Base-by-base conservation (phyloP, 2,329 filamentous ascomycete genomes). In the Talaromyces atroroseus region DNA sequence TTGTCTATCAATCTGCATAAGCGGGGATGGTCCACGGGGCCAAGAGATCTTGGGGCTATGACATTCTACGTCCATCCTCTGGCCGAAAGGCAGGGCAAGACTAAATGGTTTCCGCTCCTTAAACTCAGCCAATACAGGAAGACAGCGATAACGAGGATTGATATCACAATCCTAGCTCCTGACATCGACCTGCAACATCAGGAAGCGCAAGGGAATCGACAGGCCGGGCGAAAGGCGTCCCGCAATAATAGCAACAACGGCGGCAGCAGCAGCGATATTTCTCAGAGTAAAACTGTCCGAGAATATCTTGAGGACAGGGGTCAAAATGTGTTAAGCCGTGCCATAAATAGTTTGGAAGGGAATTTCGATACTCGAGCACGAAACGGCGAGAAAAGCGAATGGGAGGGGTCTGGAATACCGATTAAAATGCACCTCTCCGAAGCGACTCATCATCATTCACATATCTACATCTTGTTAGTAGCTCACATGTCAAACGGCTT, bases 381-480 rank as follows among this genome's bases (percentile, higher is more conserved):
- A 36, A 34, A 49, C 44, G 44, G 48, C n/a, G 52, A 58, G 4
- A 50, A 36, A 11, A 24, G 57, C n/a, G 26, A 14, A 21, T 36
- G 16, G 26, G 5, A 29, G 12, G 34, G 40, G 10, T 20, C 40
- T 21, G 18, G 20, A 23, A 32, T 70, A 6, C 62, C 66, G 1
- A 62, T 72, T 23, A 52, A 58, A 4, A 62, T 68, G 10, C 66
- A 67, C 56, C 65, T 65, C 0, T 75, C 76, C 10, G 75, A 80
- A 61, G 62, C 70, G 21, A 79, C 77, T 1, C 63, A 68, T 11
- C 71, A 77, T 44, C 68, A 67, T 11, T 76, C 76, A 48, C 73
- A 76, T 5, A 66, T 79, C 36, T 84, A 84, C 56, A 64, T 85
- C 20, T 72, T 85, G 16, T 68, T 84, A 14, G 78, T 83, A 12